Percentiles rank a stretch among this genome's conserved stretches.
Conservation (phyloP, 2,329 filamentous ascomycete species). For the Cordyceps javanica region DNA sequence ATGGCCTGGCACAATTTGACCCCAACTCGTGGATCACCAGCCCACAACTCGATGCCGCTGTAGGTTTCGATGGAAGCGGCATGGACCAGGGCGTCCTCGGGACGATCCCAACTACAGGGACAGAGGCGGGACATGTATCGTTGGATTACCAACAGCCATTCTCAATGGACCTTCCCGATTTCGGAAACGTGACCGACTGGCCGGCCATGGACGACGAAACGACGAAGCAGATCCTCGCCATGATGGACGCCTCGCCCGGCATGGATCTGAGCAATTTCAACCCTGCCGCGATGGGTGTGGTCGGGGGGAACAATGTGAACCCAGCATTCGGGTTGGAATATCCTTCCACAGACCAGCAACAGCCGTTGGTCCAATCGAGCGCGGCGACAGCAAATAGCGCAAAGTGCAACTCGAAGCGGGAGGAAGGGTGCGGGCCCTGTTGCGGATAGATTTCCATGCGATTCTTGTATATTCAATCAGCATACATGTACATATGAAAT, state of each 20-base stretch:
- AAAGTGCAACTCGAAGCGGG: background rate
- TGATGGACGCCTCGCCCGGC: constrained; percentile 2
- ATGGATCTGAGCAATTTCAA: background rate
- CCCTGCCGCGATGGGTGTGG: background rate
- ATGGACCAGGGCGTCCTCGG: background rate
- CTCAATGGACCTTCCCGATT: background rate
- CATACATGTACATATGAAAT: background rate
- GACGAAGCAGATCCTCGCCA: background rate
- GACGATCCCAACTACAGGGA: background rate
- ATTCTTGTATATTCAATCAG: background rate
- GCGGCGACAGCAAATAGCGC: background rate
- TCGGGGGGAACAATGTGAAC: background rate
- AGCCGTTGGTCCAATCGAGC: background rate
- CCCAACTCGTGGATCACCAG: background rate
- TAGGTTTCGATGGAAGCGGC: background rate
- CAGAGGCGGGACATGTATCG: background rate
- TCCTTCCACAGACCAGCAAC: background rate
- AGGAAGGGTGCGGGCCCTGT: constrained; percentile 3
- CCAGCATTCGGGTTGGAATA: background rate
- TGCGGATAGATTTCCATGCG: background rate
- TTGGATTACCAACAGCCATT: background rate
- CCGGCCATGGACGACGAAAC: constrained; percentile 1
- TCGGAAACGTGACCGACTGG: background rate
- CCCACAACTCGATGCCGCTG: background rate
- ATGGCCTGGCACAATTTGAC: background rate